phyloP scores from a whole-genome alignment of 73 alveolate species.

The Paraurostyla sp. region DNA sequence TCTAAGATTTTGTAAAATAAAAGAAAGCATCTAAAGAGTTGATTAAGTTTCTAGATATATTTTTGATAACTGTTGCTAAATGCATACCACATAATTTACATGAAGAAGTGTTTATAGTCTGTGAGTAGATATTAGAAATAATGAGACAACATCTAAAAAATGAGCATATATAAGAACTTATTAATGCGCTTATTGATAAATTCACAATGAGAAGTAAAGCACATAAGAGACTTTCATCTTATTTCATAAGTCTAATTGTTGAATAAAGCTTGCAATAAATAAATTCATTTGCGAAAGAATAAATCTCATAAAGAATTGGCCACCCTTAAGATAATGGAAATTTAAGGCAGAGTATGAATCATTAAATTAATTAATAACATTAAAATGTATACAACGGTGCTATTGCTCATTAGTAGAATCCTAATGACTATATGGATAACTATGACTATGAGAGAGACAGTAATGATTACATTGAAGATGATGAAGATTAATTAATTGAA shows the following conservation, averaged over 20 bases:
- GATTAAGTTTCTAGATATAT: constrained; percentile 24
- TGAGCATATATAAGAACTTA: constrained; percentile 2
- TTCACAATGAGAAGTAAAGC: constrained; percentile 80
- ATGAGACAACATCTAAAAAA: neutral
- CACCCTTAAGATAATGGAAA: neutral
- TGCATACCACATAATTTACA: constrained; percentile 80
- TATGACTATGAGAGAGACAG: constrained; percentile 57
- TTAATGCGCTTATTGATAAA: constrained; percentile 66
- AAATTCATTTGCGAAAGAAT: too few species aligned
- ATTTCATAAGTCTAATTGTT: constrained; percentile 30
- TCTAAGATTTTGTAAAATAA: constrained; percentile 27
- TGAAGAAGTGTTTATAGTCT: constrained; percentile 75
- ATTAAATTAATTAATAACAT: neutral
- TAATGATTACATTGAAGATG: constrained; percentile 33
- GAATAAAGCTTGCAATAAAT: neutral
- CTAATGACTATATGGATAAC: constrained; percentile 9
- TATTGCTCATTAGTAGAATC: too few species aligned
- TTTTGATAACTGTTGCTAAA: constrained; percentile 55
- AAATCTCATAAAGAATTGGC: too few species aligned
- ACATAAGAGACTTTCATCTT: constrained; percentile 44
- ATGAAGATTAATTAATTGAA: constrained; percentile 5
- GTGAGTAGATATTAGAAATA: constrained; percentile 42
- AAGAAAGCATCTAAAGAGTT: constrained; percentile 45
- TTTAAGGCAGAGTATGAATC: neutral
- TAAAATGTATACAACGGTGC: neutral